These are phyloP conservation scores for Cystofilobasidium ferigula DNA, from an alignment of 768 basidiomycete genomes.

Conservation along the genomic window DNA sequence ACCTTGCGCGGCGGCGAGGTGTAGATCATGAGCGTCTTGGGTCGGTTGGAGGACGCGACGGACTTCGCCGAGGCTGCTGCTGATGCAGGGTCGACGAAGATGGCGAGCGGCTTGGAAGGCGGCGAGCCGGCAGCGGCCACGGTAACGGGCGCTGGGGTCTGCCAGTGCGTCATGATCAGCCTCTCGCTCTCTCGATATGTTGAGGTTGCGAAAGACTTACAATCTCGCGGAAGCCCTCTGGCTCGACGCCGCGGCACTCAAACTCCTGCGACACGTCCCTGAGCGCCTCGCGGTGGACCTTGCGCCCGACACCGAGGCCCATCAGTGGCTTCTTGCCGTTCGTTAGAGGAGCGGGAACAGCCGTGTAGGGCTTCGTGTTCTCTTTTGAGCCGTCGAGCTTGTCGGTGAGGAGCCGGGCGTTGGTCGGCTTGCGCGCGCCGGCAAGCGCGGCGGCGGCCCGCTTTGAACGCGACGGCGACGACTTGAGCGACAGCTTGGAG, in stretches of 20 bases:
- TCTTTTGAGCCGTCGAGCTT: neutral
- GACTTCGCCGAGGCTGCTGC: neutral
- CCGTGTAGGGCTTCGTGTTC: neutral
- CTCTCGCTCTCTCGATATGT: neutral
- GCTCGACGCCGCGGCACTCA: constrained; percentile 11
- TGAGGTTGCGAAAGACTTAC: neutral
- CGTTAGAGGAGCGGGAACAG: neutral
- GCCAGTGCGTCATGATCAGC: neutral
- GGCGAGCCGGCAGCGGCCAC: neutral
- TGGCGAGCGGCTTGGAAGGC: neutral
- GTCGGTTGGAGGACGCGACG: neutral
- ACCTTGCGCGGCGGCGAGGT: constrained; percentile 5
- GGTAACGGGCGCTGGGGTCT: neutral
- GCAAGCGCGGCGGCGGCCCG: neutral
- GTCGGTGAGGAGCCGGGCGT: neutral
- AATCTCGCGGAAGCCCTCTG: constrained; percentile 8
- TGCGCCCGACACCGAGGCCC: neutral
- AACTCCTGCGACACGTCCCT: constrained; percentile 23
- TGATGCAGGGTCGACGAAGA: neutral
- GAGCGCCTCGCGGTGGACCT: constrained; percentile 3
- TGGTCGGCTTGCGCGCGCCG: neutral
- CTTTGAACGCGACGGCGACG: neutral
- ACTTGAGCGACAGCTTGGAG: neutral
- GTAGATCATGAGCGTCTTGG: neutral
- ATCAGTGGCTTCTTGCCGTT: neutral